Conservation (phyloP, 2,329 filamentous ascomycete genomes). For the Elsinoe arachidis region DNA sequence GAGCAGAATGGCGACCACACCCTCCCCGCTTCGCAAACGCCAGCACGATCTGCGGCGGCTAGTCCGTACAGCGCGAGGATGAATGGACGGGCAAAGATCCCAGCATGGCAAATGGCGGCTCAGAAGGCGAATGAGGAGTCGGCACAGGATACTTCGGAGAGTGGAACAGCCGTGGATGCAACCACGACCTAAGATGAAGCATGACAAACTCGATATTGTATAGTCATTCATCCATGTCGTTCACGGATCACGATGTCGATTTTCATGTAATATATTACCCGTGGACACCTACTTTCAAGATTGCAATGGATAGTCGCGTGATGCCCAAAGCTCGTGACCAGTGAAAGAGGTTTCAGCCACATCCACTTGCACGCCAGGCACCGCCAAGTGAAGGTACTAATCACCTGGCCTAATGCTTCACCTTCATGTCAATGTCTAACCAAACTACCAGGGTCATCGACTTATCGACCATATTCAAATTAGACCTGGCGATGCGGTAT, state of each 20-base stretch:
- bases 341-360: conserved; percentile 7
- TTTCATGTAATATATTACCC: neutral
- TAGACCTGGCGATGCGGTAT: neutral
- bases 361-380: neutral
- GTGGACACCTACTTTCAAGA: neutral
- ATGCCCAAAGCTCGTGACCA: neutral
- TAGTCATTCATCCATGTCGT: too few species aligned
- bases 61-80: conserved; percentile 16
- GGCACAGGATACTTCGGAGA: conserved; percentile 30
- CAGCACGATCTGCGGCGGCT: conserved; percentile 12
- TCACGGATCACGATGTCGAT: neutral
- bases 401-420: neutral
- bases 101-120: conserved; percentile 46
- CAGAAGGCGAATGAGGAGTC: conserved; percentile 40
- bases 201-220: neutral
- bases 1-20: conserved; percentile 5
- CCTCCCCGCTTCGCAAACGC: conserved; percentile 13
- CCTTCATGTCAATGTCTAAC: too few species aligned
- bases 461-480: too few species aligned
- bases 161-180: conserved; percentile 14
- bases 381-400: conserved; percentile 3
- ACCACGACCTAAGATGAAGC: neutral
- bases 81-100: conserved; percentile 32
- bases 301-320: neutral
- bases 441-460: too few species aligned